Evolutionary conservation across 257 asterid genomes (phyloP).

Genomic region (Forsythia suspensa): DNA sequence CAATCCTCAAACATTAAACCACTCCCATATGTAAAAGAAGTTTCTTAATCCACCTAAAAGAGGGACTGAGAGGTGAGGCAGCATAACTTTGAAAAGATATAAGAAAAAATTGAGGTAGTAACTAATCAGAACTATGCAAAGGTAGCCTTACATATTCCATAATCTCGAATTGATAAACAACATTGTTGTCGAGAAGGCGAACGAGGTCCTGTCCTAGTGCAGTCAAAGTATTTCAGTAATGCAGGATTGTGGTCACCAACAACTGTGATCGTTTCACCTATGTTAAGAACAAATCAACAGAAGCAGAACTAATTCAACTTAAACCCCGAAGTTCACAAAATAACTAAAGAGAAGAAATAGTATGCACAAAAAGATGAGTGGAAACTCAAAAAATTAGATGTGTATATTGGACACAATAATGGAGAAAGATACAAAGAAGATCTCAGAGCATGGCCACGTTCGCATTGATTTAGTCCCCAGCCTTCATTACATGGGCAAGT

Average conservation of each 20-base stretch:
- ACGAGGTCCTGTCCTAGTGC: slow-evolving; percentile 99
- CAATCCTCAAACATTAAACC: slow-evolving; percentile 6
- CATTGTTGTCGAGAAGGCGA: slow-evolving; percentile 95
- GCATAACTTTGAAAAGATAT: slow-evolving; percentile 2
- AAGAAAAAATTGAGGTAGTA: slow-evolving; percentile 5
- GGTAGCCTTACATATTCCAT: slow-evolving; percentile 91
- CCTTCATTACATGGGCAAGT: neutral
- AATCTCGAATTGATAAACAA: slow-evolving; percentile 93
- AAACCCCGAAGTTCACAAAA: slow-evolving; percentile 1
- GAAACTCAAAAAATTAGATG: slow-evolving; percentile 7
- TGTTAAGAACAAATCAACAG: slow-evolving; percentile 22
- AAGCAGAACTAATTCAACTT: neutral
- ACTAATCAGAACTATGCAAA: slow-evolving; percentile 17
- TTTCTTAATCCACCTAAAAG: neutral
- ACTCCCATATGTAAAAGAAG: neutral
- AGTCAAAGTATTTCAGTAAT: slow-evolving; percentile 79
- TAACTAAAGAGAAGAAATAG: slow-evolving; percentile 15
- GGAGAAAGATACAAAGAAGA: neutral
- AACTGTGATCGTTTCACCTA: slow-evolving; percentile 94
- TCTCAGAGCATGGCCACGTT: slow-evolving; percentile 5
- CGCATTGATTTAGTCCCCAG: neutral
- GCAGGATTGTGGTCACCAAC: slow-evolving; percentile 96
- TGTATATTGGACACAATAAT: neutral
- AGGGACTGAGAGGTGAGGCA: neutral
- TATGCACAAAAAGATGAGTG: slow-evolving; percentile 12